Conservation (phyloP, 2,329 filamentous ascomycete species). For the Ophiostoma tasmaniense region DNA sequence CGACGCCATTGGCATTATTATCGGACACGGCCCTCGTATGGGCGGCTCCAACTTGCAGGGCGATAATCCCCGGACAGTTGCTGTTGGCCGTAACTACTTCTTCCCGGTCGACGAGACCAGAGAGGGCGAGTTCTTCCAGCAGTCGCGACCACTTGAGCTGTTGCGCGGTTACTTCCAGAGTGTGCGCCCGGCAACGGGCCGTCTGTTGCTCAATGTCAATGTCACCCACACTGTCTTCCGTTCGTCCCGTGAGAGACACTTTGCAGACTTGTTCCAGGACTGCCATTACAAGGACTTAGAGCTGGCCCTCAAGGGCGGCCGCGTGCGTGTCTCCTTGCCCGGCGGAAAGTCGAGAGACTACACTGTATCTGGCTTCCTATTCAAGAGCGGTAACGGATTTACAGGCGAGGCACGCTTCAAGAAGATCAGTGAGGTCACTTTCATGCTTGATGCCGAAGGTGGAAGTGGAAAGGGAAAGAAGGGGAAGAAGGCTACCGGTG, state of each 20-base stretch:
- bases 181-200: constrained; percentile 43
- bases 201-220: constrained; percentile 47
- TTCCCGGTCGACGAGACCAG: constrained; percentile 35
- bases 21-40: constrained; percentile 37
- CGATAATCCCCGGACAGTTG: constrained; percentile 12
- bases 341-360: constrained; percentile 26
- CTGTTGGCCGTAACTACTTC: constrained; percentile 41
- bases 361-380: constrained; percentile 24
- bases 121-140: constrained; percentile 25
- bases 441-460: background rate
- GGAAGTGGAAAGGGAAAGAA: constrained; percentile 12
- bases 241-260: constrained; percentile 8
- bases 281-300: constrained; percentile 14
- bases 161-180: constrained; percentile 50
- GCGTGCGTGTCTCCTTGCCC: constrained; percentile 28
- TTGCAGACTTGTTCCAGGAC: constrained; percentile 15
- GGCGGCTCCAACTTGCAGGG: constrained; percentile 23
- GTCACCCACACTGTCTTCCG: constrained; percentile 47
- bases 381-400: background rate
- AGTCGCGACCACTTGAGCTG: constrained; percentile 25
- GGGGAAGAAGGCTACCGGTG: constrained; percentile 7
- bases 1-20: constrained; percentile 44
- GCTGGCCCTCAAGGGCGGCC: constrained; percentile 14
- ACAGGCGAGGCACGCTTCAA: constrained; percentile 4
- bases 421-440: constrained; percentile 15